Percentiles rank a stretch among this genome's conserved stretches.
These are phyloP conservation scores for Onygenales sp. DNA, from an alignment of 2,329 filamentous ascomycete genomes.

Conservation along the genomic window DNA sequence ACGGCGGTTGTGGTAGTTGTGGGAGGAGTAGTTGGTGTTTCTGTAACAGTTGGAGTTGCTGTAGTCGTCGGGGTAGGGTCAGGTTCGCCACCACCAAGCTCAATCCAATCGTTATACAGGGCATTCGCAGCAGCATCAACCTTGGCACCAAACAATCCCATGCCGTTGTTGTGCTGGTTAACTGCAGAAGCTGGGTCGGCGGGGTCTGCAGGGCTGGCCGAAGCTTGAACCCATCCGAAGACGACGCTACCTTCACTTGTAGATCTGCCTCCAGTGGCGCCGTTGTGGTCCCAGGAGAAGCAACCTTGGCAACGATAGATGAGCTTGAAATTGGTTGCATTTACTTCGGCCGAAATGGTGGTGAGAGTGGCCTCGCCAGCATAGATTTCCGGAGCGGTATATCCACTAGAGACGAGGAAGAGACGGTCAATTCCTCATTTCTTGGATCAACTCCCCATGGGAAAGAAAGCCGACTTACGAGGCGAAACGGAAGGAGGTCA, in stretches of 20 bases:
- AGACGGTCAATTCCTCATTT: background rate
- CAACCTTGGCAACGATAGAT: constrained; percentile 58
- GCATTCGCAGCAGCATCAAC: constrained; percentile 36
- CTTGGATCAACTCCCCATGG: background rate
- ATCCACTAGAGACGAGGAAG: constrained; percentile 34
- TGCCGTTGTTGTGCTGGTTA: constrained; percentile 47
- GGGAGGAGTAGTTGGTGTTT: constrained; percentile 18
- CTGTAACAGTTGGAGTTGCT: constrained; percentile 17
- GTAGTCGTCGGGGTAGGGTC: constrained; percentile 16
- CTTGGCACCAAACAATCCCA: constrained; percentile 43
- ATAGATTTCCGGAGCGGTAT: constrained; percentile 50
- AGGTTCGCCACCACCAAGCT: constrained; percentile 16
- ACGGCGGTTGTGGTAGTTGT: background rate
- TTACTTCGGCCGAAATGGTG: constrained; percentile 50
- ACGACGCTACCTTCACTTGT: constrained; percentile 39
- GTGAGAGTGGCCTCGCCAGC: constrained; percentile 53
- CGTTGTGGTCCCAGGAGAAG: constrained; percentile 44
- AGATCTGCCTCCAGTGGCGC: constrained; percentile 33
- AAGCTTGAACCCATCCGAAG: constrained; percentile 49
- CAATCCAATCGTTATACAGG: constrained; percentile 23
- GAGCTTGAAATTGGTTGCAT: constrained; percentile 49
- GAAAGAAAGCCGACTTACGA: constrained; percentile 20
- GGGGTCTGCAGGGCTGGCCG: constrained; percentile 30
- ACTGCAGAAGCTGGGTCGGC: constrained; percentile 38
- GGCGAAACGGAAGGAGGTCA: constrained; percentile 50